Percentiles rank a stretch among this genome's conserved stretches.
Evolutionary conservation across 352 stramenopile species (phyloP).

Genomic region (Phytophthora fragariae): DNA sequence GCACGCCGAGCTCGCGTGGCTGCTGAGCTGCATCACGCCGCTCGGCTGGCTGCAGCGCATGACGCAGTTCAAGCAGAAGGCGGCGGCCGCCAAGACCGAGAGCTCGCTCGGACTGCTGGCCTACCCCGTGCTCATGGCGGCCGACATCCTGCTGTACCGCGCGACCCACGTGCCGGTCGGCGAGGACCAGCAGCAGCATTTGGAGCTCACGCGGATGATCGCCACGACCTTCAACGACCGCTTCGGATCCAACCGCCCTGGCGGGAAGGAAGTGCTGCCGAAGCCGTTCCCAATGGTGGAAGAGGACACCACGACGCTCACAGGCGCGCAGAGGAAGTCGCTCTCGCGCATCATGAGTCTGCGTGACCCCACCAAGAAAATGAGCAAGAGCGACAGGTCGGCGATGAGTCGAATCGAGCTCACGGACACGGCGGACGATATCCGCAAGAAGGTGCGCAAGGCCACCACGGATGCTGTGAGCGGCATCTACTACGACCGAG

Average conservation of each 20-base stretch:
- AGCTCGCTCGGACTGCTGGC: slow-evolving; percentile 94
- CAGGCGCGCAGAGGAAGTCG: slow-evolving; percentile 20
- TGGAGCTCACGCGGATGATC: slow-evolving; percentile 99
- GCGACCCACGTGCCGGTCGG: slow-evolving; percentile 97
- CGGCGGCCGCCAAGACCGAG: slow-evolving; percentile 76
- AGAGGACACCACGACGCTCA: slow-evolving; percentile 42
- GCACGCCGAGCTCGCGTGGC: slow-evolving; percentile 98
- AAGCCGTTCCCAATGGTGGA: slow-evolving; percentile 65
- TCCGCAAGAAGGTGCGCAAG: slow-evolving; percentile 89
- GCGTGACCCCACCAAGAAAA: slow-evolving; percentile 96
- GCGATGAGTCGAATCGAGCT: slow-evolving; percentile 96
- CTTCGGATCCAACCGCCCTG: slow-evolving; percentile 68
- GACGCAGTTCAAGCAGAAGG: slow-evolving; percentile 99
- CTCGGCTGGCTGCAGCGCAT: slow-evolving; percentile 99
- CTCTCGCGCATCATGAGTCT: slow-evolving; percentile 98
- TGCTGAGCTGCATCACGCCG: slow-evolving; percentile 97
- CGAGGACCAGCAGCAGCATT: slow-evolving; percentile 98
- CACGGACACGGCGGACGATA: slow-evolving; percentile 71
- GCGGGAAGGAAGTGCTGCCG: slow-evolving; percentile 49
- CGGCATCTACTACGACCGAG: slow-evolving; percentile 91
- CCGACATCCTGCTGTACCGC: slow-evolving; percentile 99
- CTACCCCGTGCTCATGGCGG: slow-evolving; percentile 99
- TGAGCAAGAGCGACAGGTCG: slow-evolving; percentile 98
- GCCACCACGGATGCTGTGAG: slow-evolving; percentile 89
- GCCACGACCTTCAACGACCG: slow-evolving; percentile 96